Base-by-base conservation (phyloP, 768 basidiomycete species). In the Leccinum pellstonianum region DNA sequence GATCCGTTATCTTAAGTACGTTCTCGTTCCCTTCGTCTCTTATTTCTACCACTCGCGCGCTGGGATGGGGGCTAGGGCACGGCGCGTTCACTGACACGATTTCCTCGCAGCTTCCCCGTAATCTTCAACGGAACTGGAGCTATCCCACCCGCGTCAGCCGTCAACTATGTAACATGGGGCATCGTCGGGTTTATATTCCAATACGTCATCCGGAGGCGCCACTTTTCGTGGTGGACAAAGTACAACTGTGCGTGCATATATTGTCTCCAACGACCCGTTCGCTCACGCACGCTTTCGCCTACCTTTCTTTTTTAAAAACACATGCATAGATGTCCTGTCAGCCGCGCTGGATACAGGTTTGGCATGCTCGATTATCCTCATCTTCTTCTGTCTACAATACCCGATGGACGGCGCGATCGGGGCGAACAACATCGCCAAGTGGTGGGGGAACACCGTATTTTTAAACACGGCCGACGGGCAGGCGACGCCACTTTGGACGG, bases 151-250 rank as follows among this genome's bases (percentile, higher is more conserved):
- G 87, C 87, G 23, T 80, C 80, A 10, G 85, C 85, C 21, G 62
- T 76, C 52, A 88, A 88, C 77, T 88, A 86, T 66, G 82, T 87
- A 5, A 81, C 86, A 10, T 88, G 85, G 85, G 81, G 79, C 2
- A 81, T 87, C 35, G 83, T 86, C 51, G 85, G 85, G 29, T 87
- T 86, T 69, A 76, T 85, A 57, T 87, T 87, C 81, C 83, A 87
- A 66, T 86, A 82, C 56, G 69, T 83, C 62, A 79, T 88, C 62
- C 80, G 86, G 21, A 75, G 84, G 52, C 81, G 83, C 64, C 77
- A 86, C 66, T 86, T 86, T 70, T 81, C 84, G 8, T 87, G 86
- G 85, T 87, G 86, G 85, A 79, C 83, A 3, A 87, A 87, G 73
- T 77, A 76, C 57, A 76, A 76, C 43, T 76, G 75, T 76, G 53